Evolutionary conservation across 202 grass and related monocot genomes (phyloP).

Genomic region (Bolboschoenoplectus hybrid): DNA sequence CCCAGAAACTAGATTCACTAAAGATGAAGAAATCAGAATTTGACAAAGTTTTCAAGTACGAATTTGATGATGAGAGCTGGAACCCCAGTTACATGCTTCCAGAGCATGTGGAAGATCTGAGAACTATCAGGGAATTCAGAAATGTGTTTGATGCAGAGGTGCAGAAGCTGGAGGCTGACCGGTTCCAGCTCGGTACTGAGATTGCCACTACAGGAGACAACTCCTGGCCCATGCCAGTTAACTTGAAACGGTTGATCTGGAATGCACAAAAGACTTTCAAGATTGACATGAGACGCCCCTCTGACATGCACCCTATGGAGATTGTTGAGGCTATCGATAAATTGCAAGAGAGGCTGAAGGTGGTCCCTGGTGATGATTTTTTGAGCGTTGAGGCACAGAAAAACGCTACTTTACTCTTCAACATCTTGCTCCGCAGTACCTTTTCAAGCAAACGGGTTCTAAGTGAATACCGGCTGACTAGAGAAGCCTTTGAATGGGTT

Average conservation of each 20-base stretch:
- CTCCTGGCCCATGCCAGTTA: constrained; percentile 89
- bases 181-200: constrained; percentile 82
- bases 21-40: constrained; percentile 92
- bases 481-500: constrained; percentile 99
- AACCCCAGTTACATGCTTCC: constrained; percentile 89
- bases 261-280: constrained; percentile 99
- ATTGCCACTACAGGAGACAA: constrained; percentile 87
- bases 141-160: constrained; percentile 97
- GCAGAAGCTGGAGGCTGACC: constrained; percentile 86
- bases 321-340: constrained; percentile 99
- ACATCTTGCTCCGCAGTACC: constrained; percentile 91
- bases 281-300: constrained; percentile 88
- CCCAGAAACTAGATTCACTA: constrained; percentile 89
- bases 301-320: constrained; percentile 98
- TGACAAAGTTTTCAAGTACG: constrained; percentile 74
- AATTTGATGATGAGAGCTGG: constrained; percentile 92
- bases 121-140: constrained; percentile 88
- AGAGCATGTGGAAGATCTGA: constrained; percentile 92
- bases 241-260: constrained; percentile 92
- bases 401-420: constrained; percentile 95
- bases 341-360: constrained; percentile 89
- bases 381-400: constrained; percentile 97
- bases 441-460: constrained; percentile 94
- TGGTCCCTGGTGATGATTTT: constrained; percentile 94
- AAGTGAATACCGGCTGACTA: constrained; percentile 90